Base-by-base conservation (phyloP, 352 stramenopile genomes). In the Phytophthora constricta region DNA sequence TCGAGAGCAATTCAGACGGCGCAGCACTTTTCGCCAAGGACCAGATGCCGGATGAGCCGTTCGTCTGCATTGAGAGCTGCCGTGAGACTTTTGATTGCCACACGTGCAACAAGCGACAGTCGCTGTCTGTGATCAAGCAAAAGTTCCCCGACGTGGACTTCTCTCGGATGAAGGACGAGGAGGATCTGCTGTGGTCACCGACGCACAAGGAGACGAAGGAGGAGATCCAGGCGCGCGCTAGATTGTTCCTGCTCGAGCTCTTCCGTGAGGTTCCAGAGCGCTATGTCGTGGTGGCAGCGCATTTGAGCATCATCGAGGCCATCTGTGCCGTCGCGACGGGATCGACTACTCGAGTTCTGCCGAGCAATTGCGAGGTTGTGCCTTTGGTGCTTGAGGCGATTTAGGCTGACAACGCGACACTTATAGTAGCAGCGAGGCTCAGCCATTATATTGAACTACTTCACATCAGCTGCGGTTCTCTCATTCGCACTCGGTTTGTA, bases 81-180 rank as follows among this genome's bases (percentile, higher is more conserved):
- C 80, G 84, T 13, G 86, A 94, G 64, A 89, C 73, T 22, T 70
- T 92, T 7, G 86, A 87, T 23, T 69, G 86, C 20, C 79, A 92
- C 53, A 92, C 80, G 25, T 94, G 84, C 56, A 84, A 94, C 63
- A 90, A 90, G 53, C 70, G 86, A 4, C 61, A 77, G 16, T 39
- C 80, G 25, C 66, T 84, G 34, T 68, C 77, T 10, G 63, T 83
- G 47, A 58, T 94, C 34, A 70, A 68, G 49, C 19, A 25, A 17
- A 84, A 77, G 58, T 94, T 94, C 52, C 75, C 82, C 1, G 61
- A 75, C 7, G 79, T 94, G 8, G 79, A 94, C 57, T 94, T 94
- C 37, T 81, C 75, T 5, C 69, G 61, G 31, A 70, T 94, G 39
- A 49, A 49, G 33, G 75, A 87, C 54, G 81, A 92, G 28, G 62